Base-by-base conservation (phyloP, 2,329 filamentous ascomycete species). In the Dothiorella sarmentorum region DNA sequence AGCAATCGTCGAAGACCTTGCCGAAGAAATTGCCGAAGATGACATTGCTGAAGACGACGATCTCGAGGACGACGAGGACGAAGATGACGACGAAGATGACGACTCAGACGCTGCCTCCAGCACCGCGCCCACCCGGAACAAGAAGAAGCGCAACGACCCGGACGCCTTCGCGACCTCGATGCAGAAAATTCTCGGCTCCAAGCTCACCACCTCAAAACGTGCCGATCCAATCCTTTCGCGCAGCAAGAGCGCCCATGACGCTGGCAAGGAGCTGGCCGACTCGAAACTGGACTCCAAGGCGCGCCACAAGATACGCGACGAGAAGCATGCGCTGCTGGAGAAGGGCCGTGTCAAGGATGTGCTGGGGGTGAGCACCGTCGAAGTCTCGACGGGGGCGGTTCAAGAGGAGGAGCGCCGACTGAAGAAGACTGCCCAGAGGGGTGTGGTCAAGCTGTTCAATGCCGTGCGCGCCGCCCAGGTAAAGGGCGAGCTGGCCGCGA, bases 391-490 rank as follows among this genome's bases (percentile, higher is more conserved):
- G 2, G 83, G 81, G 5, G 74, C 76, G 3, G 78, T 84, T 7
- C 74, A 81, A 15, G 90, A 89, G 68, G 83, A 86, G 66, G 93
- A 97, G 79, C 88, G 86, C 76, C 80, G 85, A 63, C 73, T 97
- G 68, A 85, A 89, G 68, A 94, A 96, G 78, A 91, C 90, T 49
- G 92, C 92, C 43, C 91, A 97, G 75, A 83, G 91, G 57, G 93
- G 93, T 83, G 94, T 99, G 38, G 88, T 97, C 22, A 95, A 93
- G 79, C 80, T 99, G 60, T 99, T 99, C 76, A 97, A 97, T 73
- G 94, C 94, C 0, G 91, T 99, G 29, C 82, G 93, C 43, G 90
- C 90, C 20, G 92, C 94, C 13, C 94, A 99, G 75, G 89, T 97
- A 59, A 90, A 92, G 73, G 92, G 88, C 2, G 84, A 87, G 60